Base-by-base conservation (phyloP, 495 filamentous ascomycete species). In the Talaromyces stipitatus region DNA sequence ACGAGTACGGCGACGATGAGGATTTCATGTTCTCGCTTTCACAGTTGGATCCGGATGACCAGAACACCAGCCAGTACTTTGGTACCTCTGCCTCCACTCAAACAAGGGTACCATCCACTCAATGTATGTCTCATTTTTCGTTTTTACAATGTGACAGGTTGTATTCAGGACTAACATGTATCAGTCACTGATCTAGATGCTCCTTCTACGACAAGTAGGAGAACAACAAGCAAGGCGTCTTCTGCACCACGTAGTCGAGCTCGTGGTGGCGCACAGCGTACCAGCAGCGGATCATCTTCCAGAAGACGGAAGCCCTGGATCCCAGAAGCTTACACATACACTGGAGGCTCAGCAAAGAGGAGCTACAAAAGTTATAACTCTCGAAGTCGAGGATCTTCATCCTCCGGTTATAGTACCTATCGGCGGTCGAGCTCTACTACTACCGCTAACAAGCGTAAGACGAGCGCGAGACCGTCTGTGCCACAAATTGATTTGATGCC, bases 401-500 rank as follows among this genome's bases (percentile, higher is more conserved):
- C 24, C 11, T 16, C 14, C 5, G 27, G 26, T 30, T 28, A 30
- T 51, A 51, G 9, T 14, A 51, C 16, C 6, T 29, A 51, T 51
- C 24, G 48, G n/a, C 48, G 48, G 16, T 30, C 48, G n/a, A 51
- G 12, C 18, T 16, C 48, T 16, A 30, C 24, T 2, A 51, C 12
- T 20, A 46, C 48, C 2, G 11, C 14, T 2, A 51, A 30, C 20
- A 55, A 41, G n/a, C 33, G 54, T 0, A 41, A 28, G 23, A 30
- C 54, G 24, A 29, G 12, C 3, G 5, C 33, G n/a, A 45, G 18
- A n/a, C 9, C 66, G 16, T 46, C 74, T 11, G 64, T 65, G 50
- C 65, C 71, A 27, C 65, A 66, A 36, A 78, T 78, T 63, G 71
- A 64, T 54, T 76, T 76, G 71, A 78, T 78, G 75, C 75, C 75